Base-by-base conservation (phyloP, 805 yeast species). In the Yarrowia sp. region DNA sequence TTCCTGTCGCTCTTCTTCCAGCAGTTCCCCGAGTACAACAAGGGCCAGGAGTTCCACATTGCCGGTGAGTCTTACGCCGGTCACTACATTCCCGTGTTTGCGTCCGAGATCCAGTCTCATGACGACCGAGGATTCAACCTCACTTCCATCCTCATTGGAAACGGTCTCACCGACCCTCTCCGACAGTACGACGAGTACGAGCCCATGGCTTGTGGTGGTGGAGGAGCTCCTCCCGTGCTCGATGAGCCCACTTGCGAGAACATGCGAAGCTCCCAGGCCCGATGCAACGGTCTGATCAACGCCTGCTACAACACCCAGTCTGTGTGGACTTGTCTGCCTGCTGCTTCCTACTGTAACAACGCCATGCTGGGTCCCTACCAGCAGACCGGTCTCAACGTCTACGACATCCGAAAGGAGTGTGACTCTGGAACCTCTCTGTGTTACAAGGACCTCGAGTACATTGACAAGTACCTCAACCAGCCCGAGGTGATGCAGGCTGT, bases 21-120 rank as follows among this genome's bases (percentile, higher is more conserved):
- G 74, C 87, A 89, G 71, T 92, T 90, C 81, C 96, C 97, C 56
- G 85, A 90, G 75, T 87, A 87, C 76, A 72, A 80, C 59, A 76
- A 81, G 65, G 88, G 95, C 91, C 64, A 66, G 66, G 81, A 82
- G 46, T 90, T 92, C 86, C 97, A 91, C 77, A 89, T 92, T 74
- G 88, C 97, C 58, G 98, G 98, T 71, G 98, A 92, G 76, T 89
- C 96, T 17, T 92, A 92, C 73, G 98, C 93, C 28, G 98, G 98
- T 62, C 97, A 91, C 76, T 92, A 93, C 79, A 88, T 93, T 69
- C 99, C 99, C 17, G 90, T 83, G n/a, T 89, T 85, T 70, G 88
- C 87, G 51, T 79, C 80, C 54, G 86, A 84, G 71, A 83, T 85
- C 66, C 66, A 79, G 76, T 66, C 69, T 26, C 72, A 70, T 62